These are phyloP conservation scores for Boletus rubescentipes DNA, from an alignment of 768 basidiomycete genomes.

Conservation along the genomic window DNA sequence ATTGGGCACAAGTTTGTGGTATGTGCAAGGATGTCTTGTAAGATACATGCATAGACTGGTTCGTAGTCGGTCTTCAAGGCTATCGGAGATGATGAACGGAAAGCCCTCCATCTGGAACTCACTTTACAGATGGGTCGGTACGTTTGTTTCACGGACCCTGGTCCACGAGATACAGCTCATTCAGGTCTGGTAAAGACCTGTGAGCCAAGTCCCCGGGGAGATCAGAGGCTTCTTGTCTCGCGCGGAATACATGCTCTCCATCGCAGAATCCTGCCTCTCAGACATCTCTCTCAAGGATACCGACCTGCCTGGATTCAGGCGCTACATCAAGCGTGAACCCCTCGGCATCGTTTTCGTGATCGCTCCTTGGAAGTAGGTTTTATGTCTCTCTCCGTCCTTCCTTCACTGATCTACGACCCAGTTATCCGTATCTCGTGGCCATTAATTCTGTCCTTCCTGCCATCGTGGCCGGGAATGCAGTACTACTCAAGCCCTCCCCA, in stretches of 20 bases:
- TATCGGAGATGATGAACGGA: conserved; percentile 50
- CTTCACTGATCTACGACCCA: conserved; percentile 28
- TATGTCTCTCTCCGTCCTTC: not conserved
- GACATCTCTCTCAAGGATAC: conserved; percentile 75
- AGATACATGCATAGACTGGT: not conserved
- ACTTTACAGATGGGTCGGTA: conserved; percentile 92
- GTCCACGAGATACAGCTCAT: not conserved
- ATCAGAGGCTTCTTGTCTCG: conserved; percentile 79
- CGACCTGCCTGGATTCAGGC: conserved; percentile 79
- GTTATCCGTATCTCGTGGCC: conserved; percentile 86
- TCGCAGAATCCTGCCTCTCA: conserved; percentile 70
- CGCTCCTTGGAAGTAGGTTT: conserved; percentile 86
- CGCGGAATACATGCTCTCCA: conserved; percentile 80
- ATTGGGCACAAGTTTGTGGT: conserved; percentile 74
- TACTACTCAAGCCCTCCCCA: conserved; percentile 93
- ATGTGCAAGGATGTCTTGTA: conserved; percentile 29
- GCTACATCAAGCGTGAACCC: conserved; percentile 82
- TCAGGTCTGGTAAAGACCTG: conserved; percentile 51
- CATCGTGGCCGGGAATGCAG: conserved; percentile 85
- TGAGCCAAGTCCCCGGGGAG: conserved; percentile 77
- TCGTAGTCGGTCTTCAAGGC: conserved; percentile 49
- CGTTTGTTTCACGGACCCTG: conserved; percentile 21
- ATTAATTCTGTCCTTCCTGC: conserved; percentile 93
- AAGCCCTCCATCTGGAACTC: conserved; percentile 56
- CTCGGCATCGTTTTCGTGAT: conserved; percentile 87